Base-by-base conservation (phyloP, 1,284 basidiomycete species). In the Cutaneotrichosporon sp. region DNA sequence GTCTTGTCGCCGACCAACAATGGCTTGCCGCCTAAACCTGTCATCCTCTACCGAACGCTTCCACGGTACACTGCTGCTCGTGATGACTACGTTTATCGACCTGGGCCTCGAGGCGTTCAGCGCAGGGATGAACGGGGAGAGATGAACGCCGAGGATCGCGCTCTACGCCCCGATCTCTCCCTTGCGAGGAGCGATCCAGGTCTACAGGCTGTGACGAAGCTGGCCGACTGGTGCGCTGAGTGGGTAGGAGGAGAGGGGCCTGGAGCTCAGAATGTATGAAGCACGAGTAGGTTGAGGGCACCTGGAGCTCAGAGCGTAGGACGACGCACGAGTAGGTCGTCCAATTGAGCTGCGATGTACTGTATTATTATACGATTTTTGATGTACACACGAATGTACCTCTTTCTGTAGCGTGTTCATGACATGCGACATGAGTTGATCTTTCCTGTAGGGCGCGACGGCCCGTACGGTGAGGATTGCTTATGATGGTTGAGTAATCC, bases 161-260 rank as follows among this genome's bases (percentile, higher is more conserved):
- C 29, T 12, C 41, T 68, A 24, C 57, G 71, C 17, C 71, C 71
- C 12, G 65, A 71, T 51, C 53, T 73, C 22, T 50, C 62, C 7
- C 51, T 73, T n/a, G 64, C 59, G 7, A 54, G 67, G 41, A 70
- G 67, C 44, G 71, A 71, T 55, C 51, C 61, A 5, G 67, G 64
- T 0, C 48, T 70, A 2, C 59, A 65, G 29, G 61, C 50, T 34
- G 69, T 73, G 0, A 61, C 44, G 8, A 65, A 66, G 42, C 46
- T 65, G 26, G 68, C 61, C 3, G 52, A 49, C 34, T 73, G 71
- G 71, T 71, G 70, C 46, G 69, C 67, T 2, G 54, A 59, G 11
- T 69, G 62, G 62, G 57, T 69, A 2, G 68, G 63, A 7, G 70
- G 68, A 1, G 67, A 67, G 27, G 53, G 37, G 1, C 62, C 64